Base-by-base conservation (phyloP, 345 rosid genomes). In the Theobroma cacao region DNA sequence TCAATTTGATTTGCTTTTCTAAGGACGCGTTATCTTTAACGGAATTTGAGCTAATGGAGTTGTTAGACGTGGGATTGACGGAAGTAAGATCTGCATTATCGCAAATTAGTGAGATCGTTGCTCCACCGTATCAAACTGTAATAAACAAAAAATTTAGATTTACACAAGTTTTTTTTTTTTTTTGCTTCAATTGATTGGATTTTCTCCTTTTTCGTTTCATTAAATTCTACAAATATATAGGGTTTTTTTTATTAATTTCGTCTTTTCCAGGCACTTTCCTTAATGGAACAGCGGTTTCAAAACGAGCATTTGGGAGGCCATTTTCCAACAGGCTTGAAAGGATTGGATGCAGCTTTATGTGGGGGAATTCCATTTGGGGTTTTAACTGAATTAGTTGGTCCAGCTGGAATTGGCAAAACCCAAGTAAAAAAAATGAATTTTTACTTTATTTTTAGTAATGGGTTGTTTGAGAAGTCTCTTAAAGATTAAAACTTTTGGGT, bases 281-380 rank as follows among this genome's bases (percentile, higher is more conserved):
- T 94, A 34, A 81, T 88, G 88, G 90, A 93, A 81, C 83, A 85
- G 24, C 84, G 87, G 63, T 8, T 81, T 0, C 81, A 78, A 50
- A 82, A 83, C 4, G 94, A 93, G 77, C 83, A 77, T 53, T 72
- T 88, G 71, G 82, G 81, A 1, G 94, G 98, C 30, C 97, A 89
- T 89, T 90, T 94, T 50, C 92, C 94, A 20, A 91, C 97, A 2
- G 83, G 81, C 18, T 84, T 94, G 79, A 90, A 87, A 59, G 98
- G 98, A 15, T 78, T 94, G 15, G 98, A 94, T 81, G 85, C 80
- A 26, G 88, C 98, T 30, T 81, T 93, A 30, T 88, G 91, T 26
- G 97, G 98, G 66, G 97, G 98, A 7, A 85, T 94, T 47, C 98
- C 98, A 4, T 93, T 88, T 74, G 95, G 98, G 69, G 98, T 93